Base-by-base conservation (phyloP, 2,329 filamentous ascomycete species). In the Macrophomina tecta region DNA sequence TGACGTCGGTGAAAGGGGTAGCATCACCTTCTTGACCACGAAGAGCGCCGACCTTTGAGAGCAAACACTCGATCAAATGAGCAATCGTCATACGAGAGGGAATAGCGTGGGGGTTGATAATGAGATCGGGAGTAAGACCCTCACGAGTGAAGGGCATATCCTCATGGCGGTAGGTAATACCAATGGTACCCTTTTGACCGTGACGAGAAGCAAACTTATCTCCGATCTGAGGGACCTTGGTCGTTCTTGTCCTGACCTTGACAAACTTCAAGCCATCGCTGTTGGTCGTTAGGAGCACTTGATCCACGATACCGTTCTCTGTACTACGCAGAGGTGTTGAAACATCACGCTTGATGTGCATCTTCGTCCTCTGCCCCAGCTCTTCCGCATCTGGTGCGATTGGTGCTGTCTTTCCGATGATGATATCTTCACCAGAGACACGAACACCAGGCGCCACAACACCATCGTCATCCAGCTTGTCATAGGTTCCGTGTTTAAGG, bases 71-170 rank as follows among this genome's bases (percentile, higher is more conserved):
- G 78, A 99, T 97, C 87, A 99, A 94, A 86, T 99, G 95, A 74
- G 95, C 95, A 89, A 99, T 99, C 2, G 96, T 99, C 95, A 99
- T 99, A 88, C 95, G 95, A 65, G 95, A 99, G 0, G 95, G 95
- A 87, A 99, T 99, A 77, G 95, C 96, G 86, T 99, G 95, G 1
- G 95, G 95, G 80, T 99, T 99, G 85, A 99, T 98, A 80, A 99
- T 97, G 70, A 99, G 86, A 80, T 99, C 96, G 0, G 96, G 95
- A 0, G 91, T 91, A 64, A 99, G 87, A 73, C 96, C 95, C 77
- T 98, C 93, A 45, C 89, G 85, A 3, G 93, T 95, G 80, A 99
- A 99, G 0, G 96, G 96, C 96, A 99, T 99, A 76, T 99, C 96
- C 80, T 99, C 95, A 73, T 97, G 92, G 60, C 94, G 89, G 80